Evolutionary conservation across 306 rosid species (phyloP), one percentile per base, ranked within the genome.

Genomic region (Vigna radiata): DNA sequence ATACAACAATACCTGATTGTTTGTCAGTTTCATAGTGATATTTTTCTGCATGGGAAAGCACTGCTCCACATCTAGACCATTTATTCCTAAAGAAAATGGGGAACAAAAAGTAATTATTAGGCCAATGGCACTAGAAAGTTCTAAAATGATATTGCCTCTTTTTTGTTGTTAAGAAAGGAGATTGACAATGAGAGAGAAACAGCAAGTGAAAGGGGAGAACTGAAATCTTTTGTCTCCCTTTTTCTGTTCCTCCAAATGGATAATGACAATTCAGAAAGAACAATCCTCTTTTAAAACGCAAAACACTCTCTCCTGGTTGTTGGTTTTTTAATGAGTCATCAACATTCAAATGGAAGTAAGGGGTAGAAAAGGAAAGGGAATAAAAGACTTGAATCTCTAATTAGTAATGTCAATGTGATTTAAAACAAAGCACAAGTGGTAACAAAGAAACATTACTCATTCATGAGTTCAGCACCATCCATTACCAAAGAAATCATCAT

Each of bases 41-140:
- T 87, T 85, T 83, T 81, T 82, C 80, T 73, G 90, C 96, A 92
- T 87, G 10, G 88, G 91, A 85, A 87, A 90, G 88, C 97, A 92
- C 64, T 85, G 93, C 76, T 92, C 94, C 83, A 83, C 77, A 82
- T 81, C 90, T 83, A 87, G 89, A 70, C 90, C 85, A 82, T 89
- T 87, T 60, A 89, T 47, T 43, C 86, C 92, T 68, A 83, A 66
- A 65, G 33, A 37, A 66, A 44, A 86, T 7, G 3, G 16, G 21
- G 13, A 10, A 66, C 8, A 80, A 47, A 0, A 87, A 83, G 52
- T 67, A 41, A 66, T 82, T 73, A 82, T 64, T 59, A 44, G 48
- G 71, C 60, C 56, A 43, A 54, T 25, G 81, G 53, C 71, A 80
- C 88, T 73, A 81, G 23, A 81, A 36, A 61, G 54, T 33, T 72